Base-by-base conservation (phyloP, 129 eudicot species). In the Smallanthus sonchifolius region DNA sequence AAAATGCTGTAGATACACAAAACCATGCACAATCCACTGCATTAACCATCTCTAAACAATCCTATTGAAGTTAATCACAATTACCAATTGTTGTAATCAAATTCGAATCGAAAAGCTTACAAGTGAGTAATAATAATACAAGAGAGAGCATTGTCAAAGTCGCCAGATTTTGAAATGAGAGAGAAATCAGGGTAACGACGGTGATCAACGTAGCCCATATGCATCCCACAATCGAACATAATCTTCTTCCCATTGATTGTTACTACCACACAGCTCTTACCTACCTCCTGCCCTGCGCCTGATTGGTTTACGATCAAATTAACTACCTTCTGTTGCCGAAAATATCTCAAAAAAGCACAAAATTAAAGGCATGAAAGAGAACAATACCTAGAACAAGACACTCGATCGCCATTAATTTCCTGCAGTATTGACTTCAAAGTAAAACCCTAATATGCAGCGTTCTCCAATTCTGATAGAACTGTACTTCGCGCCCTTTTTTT, bases 231-330 rank as follows among this genome's bases (percentile, higher is more conserved):
- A 73, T 94, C 98, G 30, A 94, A 94, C 98, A 94, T 94, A 7
- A 94, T 88, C 47, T 67, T 74, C 75, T 94, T 94, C 15, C 96
- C 97, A 69, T 91, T 86, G 2, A 94, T 84, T 2, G 90, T 56
- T 79, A 94, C 97, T 65, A 94, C 82, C 40, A 82, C 98, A 38
- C 97, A 94, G 84, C 98, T 94, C 82, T 94, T 94, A 35, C 98
- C 98, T 59, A 94, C 98, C 38, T 94, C 98, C 73, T 94, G 98
- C 20, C 98, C 98, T 7, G 98, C 98, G 6, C 98, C 98, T 94
- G 72, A n/a, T 62, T 37, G 34, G 38, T 75, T 75, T 42, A 69
- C 10, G 36, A 55, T 59, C 49, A 65, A 3, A 66, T 60, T 8
- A 39, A 17, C 44, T 5, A 55, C n/a, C 5, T 15, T 11, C 45